Evolutionary conservation across 2,329 filamentous ascomycete genomes (phyloP), one percentile per base, ranked within the genome.

Genomic region (Sclerotinia subarctica): DNA sequence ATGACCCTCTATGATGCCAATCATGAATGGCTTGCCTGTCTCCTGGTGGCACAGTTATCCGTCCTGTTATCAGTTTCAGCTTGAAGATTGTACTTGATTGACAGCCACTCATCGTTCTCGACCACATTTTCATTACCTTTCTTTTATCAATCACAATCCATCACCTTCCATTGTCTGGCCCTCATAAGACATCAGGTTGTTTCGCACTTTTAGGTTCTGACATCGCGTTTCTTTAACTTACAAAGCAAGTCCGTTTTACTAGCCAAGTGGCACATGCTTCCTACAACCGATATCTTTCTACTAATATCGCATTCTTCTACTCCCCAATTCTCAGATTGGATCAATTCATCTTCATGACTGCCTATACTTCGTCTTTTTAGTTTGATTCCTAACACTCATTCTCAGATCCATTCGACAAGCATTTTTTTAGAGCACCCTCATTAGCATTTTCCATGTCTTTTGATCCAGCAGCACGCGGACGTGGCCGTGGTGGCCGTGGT

Each of bases 401-500:
- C 17, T 10, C 8, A 53, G 49, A 57, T 46, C 17, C 11, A 46
- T 42, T 57, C 49, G n/a, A 32, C 15, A n/a, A 26, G 11, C 24
- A 15, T 64, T 29, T 42, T 11, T 13, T 24, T 10, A 15, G 8
- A 21, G 21, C 26, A 21, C 17, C 26, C 3, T 52, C 24, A 7
- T 46, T 11, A 46, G 24, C 42, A 10, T 8, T 29, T 21, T 5
- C 26, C 6, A 66, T 66, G 63, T 66, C 63, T 57, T 66, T 49
- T 49, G 59, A 62, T 17, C 59, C 59, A 59, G 35, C 42, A 38
- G 44, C 46, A 51, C 46, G 46, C 21, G 46, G 59, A 35, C 59
- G 66, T 51, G 66, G 63, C n/a, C 59, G 67, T 15, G 53, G 62
- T 52, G 67, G 53, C 19, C 62, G 53, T 46, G 67, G 67, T 15